Base-by-base conservation (phyloP, 352 stramenopile genomes). In the Pythium periplocum region DNA sequence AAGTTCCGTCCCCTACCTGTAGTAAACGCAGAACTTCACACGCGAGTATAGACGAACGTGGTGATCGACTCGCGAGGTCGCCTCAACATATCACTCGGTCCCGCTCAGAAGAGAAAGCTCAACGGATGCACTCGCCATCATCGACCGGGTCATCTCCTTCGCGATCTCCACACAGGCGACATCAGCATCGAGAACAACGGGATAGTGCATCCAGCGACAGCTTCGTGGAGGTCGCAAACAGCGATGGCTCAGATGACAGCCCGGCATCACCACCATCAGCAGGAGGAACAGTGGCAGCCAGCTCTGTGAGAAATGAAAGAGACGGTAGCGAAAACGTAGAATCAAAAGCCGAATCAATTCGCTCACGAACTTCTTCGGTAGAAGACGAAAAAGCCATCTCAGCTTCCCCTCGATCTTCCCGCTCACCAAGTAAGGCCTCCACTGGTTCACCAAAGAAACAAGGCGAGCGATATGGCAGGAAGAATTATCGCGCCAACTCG, bases 401-500 rank as follows among this genome's bases (percentile, higher is more conserved):
- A 51, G 62, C 9, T 4, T 68, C 12, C 57, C 64, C 37, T 46
- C 59, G 47, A n/a, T 76, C 53, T 11, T 43, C 53, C 6, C 48
- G 53, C 31, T 61, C 59, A 2, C 53, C 53, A 2, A 38, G 48
- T 35, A 52, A 35, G 33, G 30, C 34, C 26, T 59, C 55, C 1
- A 53, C 54, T 1, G 40, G 26, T 6, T 54, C 72, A 30, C 69
- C 75, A n/a, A 68, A 69, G 61, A 63, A 62, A 30, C 82, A 82
- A 55, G 90, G 87, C 45, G 26, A 31, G 34, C 68, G 80, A 34
- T 93, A 93, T 48, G 83, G 80, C 1, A 66, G 80, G 26, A 90
- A 89, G 58, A 75, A 91, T 55, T 91, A 91, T 57, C 78, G 78
- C 39, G 77, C 80, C 6, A 79, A 87, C 46, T 82, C 65, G 26